phyloP scores from a whole-genome alignment of 345 rosid genomes.

The Aurinia saxatilis region DNA sequence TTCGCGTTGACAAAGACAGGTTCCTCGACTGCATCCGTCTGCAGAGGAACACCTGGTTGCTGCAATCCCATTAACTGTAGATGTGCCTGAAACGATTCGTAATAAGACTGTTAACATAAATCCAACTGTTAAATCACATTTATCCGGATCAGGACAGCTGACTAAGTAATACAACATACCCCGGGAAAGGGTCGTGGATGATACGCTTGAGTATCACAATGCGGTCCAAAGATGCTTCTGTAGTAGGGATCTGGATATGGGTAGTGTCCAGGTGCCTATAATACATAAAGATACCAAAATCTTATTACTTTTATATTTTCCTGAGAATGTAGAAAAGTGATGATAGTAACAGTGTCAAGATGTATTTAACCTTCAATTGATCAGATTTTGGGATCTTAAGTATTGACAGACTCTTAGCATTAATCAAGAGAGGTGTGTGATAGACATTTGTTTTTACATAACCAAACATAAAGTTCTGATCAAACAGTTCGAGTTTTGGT shows the following conservation, averaged over 20 bases:
- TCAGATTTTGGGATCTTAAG: no score
- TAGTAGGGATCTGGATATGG: constrained; percentile 94
- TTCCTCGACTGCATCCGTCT: constrained; percentile 88
- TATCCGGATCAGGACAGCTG: background rate
- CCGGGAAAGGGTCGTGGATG: constrained; percentile 64
- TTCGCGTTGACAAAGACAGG: constrained; percentile 99
- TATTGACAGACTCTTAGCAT: background rate
- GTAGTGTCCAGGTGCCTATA: constrained; percentile 59
- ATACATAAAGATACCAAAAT: no score
- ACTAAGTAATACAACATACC: constrained; percentile 12
- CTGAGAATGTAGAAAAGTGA: no score
- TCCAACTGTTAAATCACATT: background rate
- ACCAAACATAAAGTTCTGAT: constrained; percentile 5
- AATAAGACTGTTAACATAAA: background rate
- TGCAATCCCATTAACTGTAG: constrained; percentile 90
- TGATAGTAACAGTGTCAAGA: no score
- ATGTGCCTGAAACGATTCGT: constrained; percentile 47
- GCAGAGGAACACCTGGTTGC: constrained; percentile 89
- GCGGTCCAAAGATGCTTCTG: constrained; percentile 86
- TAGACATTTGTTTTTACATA: background rate
- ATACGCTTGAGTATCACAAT: constrained; percentile 35
- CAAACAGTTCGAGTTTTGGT: background rate
- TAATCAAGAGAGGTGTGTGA: background rate
- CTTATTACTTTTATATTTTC: no score
- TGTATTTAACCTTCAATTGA: no score